Conservation (phyloP, 2,329 filamentous ascomycete species). For the Pseudogymnoascus sp. region DNA sequence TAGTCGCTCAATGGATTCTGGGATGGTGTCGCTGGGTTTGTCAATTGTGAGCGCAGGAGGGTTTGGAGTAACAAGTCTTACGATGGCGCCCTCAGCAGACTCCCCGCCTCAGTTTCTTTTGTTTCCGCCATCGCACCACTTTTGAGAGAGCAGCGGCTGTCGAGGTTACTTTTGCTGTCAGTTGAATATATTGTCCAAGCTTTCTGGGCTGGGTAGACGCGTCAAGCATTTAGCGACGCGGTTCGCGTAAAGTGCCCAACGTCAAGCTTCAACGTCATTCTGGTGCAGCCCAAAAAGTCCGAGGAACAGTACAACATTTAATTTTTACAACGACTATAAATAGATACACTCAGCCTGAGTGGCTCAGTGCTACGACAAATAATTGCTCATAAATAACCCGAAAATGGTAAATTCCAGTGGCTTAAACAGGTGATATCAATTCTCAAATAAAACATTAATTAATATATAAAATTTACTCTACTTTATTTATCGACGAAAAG, state of each 20-base stretch:
- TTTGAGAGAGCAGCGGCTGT: background rate
- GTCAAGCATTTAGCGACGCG: constrained; percentile 5
- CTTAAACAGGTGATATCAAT: background rate
- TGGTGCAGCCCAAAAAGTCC: background rate
- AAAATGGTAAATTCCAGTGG: background rate
- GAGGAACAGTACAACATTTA: too few relatives aligned
- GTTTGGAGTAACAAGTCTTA: constrained; percentile 27
- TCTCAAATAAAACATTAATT: background rate
- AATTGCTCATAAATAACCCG: background rate
- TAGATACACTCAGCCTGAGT: background rate
- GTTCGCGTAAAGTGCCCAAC: constrained; percentile 6
- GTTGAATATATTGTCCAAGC: background rate
- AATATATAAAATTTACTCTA: background rate
- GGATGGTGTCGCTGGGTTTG: constrained; percentile 29
- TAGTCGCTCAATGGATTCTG: constrained; percentile 41
- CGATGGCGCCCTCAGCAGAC: constrained; percentile 41
- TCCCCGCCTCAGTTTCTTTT: constrained; percentile 21
- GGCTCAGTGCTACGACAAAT: background rate
- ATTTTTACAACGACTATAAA: background rate
- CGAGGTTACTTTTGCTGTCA: background rate
- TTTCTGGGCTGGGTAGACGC: constrained; percentile 1
- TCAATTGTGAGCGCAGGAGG: background rate
- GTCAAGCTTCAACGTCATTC: background rate
- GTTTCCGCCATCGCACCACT: constrained; percentile 17
- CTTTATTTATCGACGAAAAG: background rate